These are phyloP conservation scores for Jimgerdemannia flammicorona DNA, from an alignment of 192 early-diverging fungal genomes.

Conservation along the genomic window DNA sequence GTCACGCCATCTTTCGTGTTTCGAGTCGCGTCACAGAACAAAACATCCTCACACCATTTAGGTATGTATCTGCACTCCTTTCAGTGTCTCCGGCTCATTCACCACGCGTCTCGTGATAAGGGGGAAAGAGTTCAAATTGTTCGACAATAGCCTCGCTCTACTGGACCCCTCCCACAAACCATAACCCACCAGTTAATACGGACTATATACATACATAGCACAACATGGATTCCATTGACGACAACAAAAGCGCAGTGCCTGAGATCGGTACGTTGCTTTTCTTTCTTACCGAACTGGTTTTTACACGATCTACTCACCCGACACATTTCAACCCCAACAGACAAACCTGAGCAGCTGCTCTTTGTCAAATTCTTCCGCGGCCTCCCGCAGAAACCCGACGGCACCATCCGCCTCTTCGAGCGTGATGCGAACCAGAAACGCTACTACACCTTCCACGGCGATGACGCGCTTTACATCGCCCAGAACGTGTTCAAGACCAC, in stretches of 20 bases:
- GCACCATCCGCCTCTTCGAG: constrained; percentile 70
- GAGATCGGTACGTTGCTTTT: background rate
- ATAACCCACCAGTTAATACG: too few species aligned
- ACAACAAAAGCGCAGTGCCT: background rate
- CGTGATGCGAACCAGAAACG: constrained; percentile 53
- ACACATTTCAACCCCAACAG: constrained; percentile 6
- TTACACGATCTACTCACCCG: too few species aligned
- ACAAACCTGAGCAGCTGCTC: constrained; percentile 46
- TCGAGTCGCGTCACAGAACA: constrained; percentile 1
- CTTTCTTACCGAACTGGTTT: background rate
- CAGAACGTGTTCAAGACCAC: constrained; percentile 86
- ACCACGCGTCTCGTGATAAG: too few species aligned
- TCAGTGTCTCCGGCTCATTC: too few species aligned
- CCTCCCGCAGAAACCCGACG: constrained; percentile 50
- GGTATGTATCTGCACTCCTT: too few species aligned
- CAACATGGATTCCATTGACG: background rate
- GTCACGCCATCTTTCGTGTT: constrained; percentile 3
- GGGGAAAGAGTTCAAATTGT: too few species aligned
- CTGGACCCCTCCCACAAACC: too few species aligned
- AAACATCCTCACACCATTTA: too few species aligned
- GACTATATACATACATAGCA: constrained; percentile 4
- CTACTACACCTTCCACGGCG: constrained; percentile 88
- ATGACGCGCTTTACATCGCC: constrained; percentile 87
- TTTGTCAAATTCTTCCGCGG: constrained; percentile 56
- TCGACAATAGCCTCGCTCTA: too few species aligned